A percentile compares a stretch with the other conserved stretches of the same genome.
These are phyloP conservation scores for Astrothelium subdiscretum DNA, from an alignment of 495 filamentous ascomycete genomes.

Conservation along the genomic window DNA sequence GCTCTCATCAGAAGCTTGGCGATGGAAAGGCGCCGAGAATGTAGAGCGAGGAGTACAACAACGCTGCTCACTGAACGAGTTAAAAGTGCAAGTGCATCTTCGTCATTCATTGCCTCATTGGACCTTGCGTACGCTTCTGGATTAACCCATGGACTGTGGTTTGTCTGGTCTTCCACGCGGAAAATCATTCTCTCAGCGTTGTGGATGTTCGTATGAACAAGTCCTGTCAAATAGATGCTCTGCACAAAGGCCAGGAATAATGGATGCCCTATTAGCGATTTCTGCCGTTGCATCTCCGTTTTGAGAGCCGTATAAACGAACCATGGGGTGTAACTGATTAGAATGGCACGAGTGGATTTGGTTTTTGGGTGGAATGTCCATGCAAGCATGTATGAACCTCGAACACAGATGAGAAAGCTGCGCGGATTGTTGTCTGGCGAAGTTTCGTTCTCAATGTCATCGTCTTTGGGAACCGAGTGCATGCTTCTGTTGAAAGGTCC, in stretches of 20 bases:
- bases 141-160: neutral
- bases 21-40: neutral
- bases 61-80: neutral
- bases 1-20: neutral
- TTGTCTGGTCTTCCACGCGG: neutral
- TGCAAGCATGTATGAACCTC: neutral
- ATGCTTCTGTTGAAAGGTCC: neutral
- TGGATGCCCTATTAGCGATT: neutral
- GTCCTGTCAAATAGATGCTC: neutral
- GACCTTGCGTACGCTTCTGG: neutral
- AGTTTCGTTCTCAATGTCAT: neutral
- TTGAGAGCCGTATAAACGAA: neutral
- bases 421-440: neutral
- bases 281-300: neutral
- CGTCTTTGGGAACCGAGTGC: neutral
- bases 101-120: neutral
- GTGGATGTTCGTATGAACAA: neutral
- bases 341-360: neutral
- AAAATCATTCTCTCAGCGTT: neutral
- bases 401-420: neutral
- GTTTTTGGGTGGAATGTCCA: neutral
- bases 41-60: neutral
- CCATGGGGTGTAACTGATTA: neutral
- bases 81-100: neutral
- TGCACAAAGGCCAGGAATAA: neutral